Percentiles rank a stretch among this genome's conserved stretches.
These are phyloP conservation scores for Pythium volutum DNA, from an alignment of 352 stramenopile species.

Conservation along the genomic window DNA sequence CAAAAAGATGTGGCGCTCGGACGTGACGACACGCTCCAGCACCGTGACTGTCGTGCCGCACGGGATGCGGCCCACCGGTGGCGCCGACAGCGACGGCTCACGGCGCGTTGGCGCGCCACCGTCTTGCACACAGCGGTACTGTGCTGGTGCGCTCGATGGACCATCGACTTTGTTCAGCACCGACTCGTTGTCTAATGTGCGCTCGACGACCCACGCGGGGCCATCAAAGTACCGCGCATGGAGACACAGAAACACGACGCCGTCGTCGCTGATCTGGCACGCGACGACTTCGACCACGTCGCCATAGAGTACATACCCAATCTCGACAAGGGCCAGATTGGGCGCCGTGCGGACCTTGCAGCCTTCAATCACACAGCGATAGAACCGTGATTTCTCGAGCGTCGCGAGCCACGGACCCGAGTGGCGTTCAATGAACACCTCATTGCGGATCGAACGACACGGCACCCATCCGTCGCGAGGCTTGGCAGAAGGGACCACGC, in stretches of 20 bases:
- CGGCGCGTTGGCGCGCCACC: slow-evolving; percentile 52
- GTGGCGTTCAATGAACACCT: slow-evolving; percentile 63
- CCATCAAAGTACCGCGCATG: slow-evolving; percentile 72
- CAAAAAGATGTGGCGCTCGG: slow-evolving; percentile 69
- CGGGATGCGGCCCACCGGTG: slow-evolving; percentile 52
- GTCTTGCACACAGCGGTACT: slow-evolving; percentile 72
- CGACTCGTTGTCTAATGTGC: slow-evolving; percentile 73
- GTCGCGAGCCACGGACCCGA: slow-evolving; percentile 33
- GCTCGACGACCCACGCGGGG: slow-evolving; percentile 65
- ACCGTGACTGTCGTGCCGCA: slow-evolving; percentile 56
- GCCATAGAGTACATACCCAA: slow-evolving; percentile 73
- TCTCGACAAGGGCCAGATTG: slow-evolving; percentile 54
- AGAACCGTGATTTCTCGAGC: slow-evolving; percentile 36
- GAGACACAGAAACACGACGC: slow-evolving; percentile 60
- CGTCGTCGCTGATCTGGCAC: slow-evolving; percentile 36
- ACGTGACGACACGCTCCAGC: slow-evolving; percentile 49
- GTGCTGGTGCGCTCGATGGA: slow-evolving; percentile 29
- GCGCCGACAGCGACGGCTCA: slow-evolving; percentile 53
- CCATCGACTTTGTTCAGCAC: slow-evolving; percentile 62
- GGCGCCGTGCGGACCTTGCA: slow-evolving; percentile 58
- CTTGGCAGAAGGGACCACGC: slow-evolving; percentile 4
- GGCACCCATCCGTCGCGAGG: slow-evolving; percentile 54
- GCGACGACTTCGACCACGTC: slow-evolving; percentile 74
- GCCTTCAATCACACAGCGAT: slow-evolving; percentile 70
- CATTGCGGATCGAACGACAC: slow-evolving; percentile 70